Percentiles rank a stretch among this genome's conserved stretches.
phyloP scores from a whole-genome alignment of 2,329 filamentous ascomycete species.

The Cryphonectria radicalis region DNA sequence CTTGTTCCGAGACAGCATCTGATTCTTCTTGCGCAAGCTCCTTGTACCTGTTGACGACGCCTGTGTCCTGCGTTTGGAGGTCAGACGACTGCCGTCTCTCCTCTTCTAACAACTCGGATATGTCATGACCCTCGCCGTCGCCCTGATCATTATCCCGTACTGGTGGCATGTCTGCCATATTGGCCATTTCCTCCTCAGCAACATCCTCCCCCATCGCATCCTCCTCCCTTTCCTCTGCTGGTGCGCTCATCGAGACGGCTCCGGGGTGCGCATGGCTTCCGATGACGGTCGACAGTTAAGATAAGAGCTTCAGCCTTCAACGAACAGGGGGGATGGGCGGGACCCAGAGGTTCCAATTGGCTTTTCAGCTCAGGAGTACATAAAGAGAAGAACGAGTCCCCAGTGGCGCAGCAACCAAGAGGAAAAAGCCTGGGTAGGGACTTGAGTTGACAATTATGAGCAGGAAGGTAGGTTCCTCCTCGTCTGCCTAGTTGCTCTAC shows the following conservation, averaged over 20 bases:
- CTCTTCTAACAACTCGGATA: constrained; percentile 43
- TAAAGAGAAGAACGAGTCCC: background rate
- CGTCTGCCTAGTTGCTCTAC: constrained; percentile 3
- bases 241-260: constrained; percentile 69
- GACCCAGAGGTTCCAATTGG: background rate
- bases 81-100: constrained; percentile 38
- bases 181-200: constrained; percentile 51
- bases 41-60: constrained; percentile 48
- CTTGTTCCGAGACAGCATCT: constrained; percentile 56
- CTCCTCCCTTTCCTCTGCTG: constrained; percentile 64
- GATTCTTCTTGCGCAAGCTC: constrained; percentile 48
- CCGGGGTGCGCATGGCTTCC: constrained; percentile 36
- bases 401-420: background rate
- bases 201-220: constrained; percentile 62
- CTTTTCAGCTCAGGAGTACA: background rate
- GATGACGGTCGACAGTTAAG: constrained; percentile 21
- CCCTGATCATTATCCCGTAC: constrained; percentile 47
- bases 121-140: constrained; percentile 39
- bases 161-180: constrained; percentile 51
- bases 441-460: background rate
- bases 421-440: background rate
- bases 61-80: constrained; percentile 38
- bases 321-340: background rate
- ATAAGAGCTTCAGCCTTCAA: constrained; percentile 29
- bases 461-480: background rate